Evolutionary conservation across 495 filamentous ascomycete species (phyloP).

Genomic region (Amphirosellinia nigrospora): DNA sequence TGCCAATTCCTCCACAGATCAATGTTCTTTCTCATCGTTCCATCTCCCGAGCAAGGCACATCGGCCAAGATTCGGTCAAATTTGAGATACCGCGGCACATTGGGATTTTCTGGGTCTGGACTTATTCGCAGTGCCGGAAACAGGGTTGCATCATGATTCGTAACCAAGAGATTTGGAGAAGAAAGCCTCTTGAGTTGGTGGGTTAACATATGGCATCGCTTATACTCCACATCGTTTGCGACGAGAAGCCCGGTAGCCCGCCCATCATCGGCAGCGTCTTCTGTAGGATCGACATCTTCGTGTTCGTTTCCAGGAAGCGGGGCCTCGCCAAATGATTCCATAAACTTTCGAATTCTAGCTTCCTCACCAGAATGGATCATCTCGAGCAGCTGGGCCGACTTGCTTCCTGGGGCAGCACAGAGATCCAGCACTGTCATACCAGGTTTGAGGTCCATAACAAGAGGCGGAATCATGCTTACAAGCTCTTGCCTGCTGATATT

Average conservation of each 20-base stretch:
- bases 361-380: constrained; percentile 93
- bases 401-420: constrained; percentile 96
- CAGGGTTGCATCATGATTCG: constrained; percentile 96
- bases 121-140: constrained; percentile 88
- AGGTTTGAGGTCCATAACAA: constrained; percentile 87
- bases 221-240: constrained; percentile 95
- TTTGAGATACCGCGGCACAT: constrained; percentile 78
- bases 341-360: constrained; percentile 69
- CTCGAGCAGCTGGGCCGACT: constrained; percentile 93
- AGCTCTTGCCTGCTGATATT: constrained; percentile 97
- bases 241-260: constrained; percentile 89
- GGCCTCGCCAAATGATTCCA: constrained; percentile 58
- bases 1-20: constrained; percentile 95
- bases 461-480: constrained; percentile 97
- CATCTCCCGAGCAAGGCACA: constrained; percentile 96
- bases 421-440: constrained; percentile 93
- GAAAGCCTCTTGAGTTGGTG: constrained; percentile 97
- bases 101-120: constrained; percentile 55
- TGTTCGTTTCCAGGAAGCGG: constrained; percentile 54
- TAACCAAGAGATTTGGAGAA: constrained; percentile 95
- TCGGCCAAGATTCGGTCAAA: constrained; percentile 97
- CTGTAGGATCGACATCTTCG: constrained; percentile 54
- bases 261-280: constrained; percentile 76
- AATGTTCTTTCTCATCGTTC: constrained; percentile 87
- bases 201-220: constrained; percentile 92